Evolutionary conservation across 176 grass and related monocot species (phyloP).

Genomic region (Echinochloa phyllopogon): DNA sequence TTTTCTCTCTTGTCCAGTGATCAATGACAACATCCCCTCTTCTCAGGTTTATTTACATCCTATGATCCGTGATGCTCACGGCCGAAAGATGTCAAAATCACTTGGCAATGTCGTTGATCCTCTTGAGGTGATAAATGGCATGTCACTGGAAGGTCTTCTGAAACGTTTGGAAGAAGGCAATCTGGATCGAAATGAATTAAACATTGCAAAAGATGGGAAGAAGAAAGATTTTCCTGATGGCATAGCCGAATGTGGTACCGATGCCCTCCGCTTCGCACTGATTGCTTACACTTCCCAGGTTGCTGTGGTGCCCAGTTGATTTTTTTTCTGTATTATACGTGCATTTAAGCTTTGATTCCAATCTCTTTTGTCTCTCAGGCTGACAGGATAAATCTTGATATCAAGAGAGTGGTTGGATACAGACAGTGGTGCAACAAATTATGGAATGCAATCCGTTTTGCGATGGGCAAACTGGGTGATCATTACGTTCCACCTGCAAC

Average conservation of each 20-base stretch:
- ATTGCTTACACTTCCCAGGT: constrained; percentile 88
- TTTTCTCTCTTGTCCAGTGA: not conserved
- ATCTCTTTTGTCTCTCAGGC: constrained; percentile 49
- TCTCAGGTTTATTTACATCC: constrained; percentile 91
- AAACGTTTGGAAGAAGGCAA: constrained; percentile 85
- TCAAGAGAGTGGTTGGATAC: constrained; percentile 82
- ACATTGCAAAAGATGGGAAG: constrained; percentile 68
- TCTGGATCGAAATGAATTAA: constrained; percentile 77
- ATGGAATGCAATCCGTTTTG: constrained; percentile 94
- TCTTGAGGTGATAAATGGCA: constrained; percentile 87
- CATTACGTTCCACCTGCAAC: constrained; percentile 67
- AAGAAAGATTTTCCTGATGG: constrained; percentile 87
- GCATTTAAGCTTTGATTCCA: constrained; percentile 22
- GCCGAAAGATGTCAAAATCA: constrained; percentile 88
- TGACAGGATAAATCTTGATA: constrained; percentile 95
- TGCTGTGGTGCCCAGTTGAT: constrained; percentile 19
- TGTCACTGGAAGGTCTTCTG: constrained; percentile 68
- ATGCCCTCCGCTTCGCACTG: constrained; percentile 88
- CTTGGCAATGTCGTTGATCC: constrained; percentile 88
- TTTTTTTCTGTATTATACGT: constrained; percentile 31
- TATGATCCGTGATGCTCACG: constrained; percentile 89
- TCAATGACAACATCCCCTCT: not conserved
- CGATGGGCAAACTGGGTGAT: constrained; percentile 85
- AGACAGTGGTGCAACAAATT: constrained; percentile 95
- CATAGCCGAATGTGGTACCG: constrained; percentile 91